Evolutionary conservation across 257 asterid genomes (phyloP), one percentile per base, ranked within the genome.

Genomic region (Primulina eburnea): DNA sequence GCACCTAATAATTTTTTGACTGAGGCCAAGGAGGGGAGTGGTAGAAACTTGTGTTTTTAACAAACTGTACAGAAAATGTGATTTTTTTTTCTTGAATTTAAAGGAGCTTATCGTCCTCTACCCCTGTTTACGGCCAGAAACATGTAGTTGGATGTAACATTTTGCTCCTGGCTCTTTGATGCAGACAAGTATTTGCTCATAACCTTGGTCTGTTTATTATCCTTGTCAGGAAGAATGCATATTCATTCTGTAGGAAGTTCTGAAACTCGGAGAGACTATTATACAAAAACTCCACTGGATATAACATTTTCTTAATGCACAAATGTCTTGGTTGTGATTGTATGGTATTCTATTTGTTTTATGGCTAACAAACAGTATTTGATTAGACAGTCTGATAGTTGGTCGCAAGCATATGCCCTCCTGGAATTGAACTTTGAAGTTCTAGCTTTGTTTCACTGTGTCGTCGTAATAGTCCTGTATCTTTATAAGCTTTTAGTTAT

Each of bases 201-300:
- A 17, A 50, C 20, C 20, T 14, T 50, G 5, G 20, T 40, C 28
- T 65, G 60, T 35, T 65, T 47, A 32, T 47, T 65, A 8, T 43
- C 9, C 69, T 6, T 12, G 34, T 5, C 18, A 21, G 26, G 38
- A n/a, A 33, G 20, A 61, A 61, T 43, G 62, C 62, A 20, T 16
- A 70, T 69, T 40, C 67, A 11, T 30, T 18, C 34, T 71, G 53
- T 24, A 71, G 7, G 37, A 47, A 29, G 61, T n/a, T 59, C n/a
- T 28, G 34, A 38, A 43, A 43, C 8, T 59, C 43, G 8, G 47
- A n/a, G 33, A 32, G 24, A 17, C 8, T 5, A 4, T 43, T 43
- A 10, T 3, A 43, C 55, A 4, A 43, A 40, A 43, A 14, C 12
- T 50, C 57, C 21, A 4, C 57, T 50, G 20, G 21, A 50, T 50